Conservation (phyloP, 768 basidiomycete genomes). For the Lenzites betulinus region DNA sequence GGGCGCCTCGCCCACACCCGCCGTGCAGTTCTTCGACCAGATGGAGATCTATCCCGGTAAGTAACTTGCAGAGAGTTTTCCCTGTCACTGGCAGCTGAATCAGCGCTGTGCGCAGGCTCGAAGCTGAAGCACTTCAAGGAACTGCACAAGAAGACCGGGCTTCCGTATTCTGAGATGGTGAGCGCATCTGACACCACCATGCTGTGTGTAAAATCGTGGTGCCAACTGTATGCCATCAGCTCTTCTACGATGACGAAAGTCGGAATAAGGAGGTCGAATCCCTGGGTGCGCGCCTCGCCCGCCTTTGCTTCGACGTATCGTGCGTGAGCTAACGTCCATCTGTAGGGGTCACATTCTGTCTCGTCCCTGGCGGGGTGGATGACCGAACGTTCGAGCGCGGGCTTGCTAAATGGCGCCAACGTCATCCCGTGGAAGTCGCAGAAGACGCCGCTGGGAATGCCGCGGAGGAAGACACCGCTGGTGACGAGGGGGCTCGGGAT, state of each 20-base stretch:
- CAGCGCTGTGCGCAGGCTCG: constrained; percentile 52
- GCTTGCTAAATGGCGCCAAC: constrained; percentile 65
- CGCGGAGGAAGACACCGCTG: constrained; percentile 24
- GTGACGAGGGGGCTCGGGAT: constrained; percentile 11
- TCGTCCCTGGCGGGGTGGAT: constrained; percentile 66
- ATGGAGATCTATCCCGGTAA: constrained; percentile 74
- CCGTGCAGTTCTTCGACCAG: constrained; percentile 66
- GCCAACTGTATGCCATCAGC: constrained; percentile 27
- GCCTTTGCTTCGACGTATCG: neutral
- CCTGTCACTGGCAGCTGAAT: neutral
- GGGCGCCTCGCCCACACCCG: constrained; percentile 41
- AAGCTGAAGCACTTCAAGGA: constrained; percentile 82
- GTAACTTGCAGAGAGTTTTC: neutral
- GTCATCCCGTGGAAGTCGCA: constrained; percentile 35
- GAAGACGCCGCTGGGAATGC: constrained; percentile 20
- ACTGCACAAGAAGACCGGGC: constrained; percentile 54
- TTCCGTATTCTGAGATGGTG: constrained; percentile 57
- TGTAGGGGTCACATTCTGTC: constrained; percentile 78
- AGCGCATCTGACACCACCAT: constrained; percentile 1
- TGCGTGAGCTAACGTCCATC: neutral
- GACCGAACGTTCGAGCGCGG: constrained; percentile 69
- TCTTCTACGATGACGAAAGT: constrained; percentile 55
- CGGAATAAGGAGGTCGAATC: constrained; percentile 48
- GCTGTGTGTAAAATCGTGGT: too few species aligned
- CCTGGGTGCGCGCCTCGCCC: constrained; percentile 27